Base-by-base conservation (phyloP, 2,329 filamentous ascomycete genomes). In the Xylariaceae sp. region DNA sequence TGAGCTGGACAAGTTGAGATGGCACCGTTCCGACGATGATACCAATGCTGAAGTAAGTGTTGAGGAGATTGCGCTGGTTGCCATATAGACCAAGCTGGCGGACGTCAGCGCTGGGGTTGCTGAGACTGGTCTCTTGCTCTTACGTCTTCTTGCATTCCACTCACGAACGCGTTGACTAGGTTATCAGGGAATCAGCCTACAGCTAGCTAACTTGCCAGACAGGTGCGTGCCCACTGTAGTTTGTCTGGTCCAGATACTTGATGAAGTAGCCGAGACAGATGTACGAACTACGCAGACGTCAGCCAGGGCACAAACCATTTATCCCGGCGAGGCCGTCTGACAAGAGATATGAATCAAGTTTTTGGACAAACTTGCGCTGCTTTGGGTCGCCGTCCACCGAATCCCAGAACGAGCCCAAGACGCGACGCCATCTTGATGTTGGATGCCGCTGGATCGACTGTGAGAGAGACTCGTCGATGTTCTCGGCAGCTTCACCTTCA, bases 191-290 rank as follows among this genome's bases (percentile, higher is more conserved):
- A 12, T 30, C 9, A 30, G 16, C 18, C 22, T 26, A 10, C 3
- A n/a, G 22, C 11, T 12, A n/a, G 12, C 22, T 32, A 11, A 6
- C 13, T 7, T 23, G 16, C 10, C 11, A 31, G n/a, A 23, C 3
- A 18, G 4, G 5, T 19, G n/a, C 14, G 12, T 8, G 29, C 31
- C n/a, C 4, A 31, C 29, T 52, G 40, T 52, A 53, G 31, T 56
- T 55, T 28, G 49, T 51, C 39, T 56, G 52, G 28, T 55, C 52
- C 2, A 55, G 41, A 26, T 52, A 44, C 37, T 52, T 53, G 39
- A 53, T 47, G 31, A 52, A 52, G 22, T 49, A 50, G 8, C 45
- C 47, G 1, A 52, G 37, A 25, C 39, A 49, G 5, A 45, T 41
- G 31, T 41, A 39, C 3, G 36, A 34, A 29, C 37, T 39, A 16